Evolutionary conservation across 805 yeast genomes (phyloP).

Genomic region (Wickerhamomyces mucosus): DNA sequence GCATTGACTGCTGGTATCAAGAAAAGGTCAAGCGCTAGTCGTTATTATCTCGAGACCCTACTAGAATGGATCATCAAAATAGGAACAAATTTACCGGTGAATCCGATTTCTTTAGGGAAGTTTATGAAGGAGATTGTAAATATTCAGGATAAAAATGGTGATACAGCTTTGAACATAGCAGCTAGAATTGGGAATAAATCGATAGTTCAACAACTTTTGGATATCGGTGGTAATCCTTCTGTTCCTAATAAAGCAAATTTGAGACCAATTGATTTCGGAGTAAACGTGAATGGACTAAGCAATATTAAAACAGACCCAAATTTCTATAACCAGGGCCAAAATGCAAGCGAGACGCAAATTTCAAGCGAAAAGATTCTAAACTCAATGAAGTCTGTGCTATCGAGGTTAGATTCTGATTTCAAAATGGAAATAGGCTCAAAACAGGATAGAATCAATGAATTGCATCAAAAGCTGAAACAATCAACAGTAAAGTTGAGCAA

Average conservation of each 20-base stretch:
- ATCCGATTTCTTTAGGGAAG: constrained; percentile 40
- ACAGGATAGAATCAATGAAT: constrained; percentile 38
- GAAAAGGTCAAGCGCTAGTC: constrained; percentile 62
- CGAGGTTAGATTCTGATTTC: constrained; percentile 48
- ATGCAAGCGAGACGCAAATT: not conserved
- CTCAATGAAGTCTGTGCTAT: constrained; percentile 41
- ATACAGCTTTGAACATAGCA: constrained; percentile 88
- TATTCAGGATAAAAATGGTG: constrained; percentile 88
- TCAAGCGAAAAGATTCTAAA: constrained; percentile 33
- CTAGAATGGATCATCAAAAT: constrained; percentile 69
- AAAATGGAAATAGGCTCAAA: constrained; percentile 45
- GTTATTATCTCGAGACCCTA: constrained; percentile 62
- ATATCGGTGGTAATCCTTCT: constrained; percentile 78
- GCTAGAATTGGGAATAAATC: constrained; percentile 80
- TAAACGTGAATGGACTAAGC: constrained; percentile 26
- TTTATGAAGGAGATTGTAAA: constrained; percentile 69
- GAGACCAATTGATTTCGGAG: constrained; percentile 80
- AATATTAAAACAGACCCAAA: not conserved
- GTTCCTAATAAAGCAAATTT: constrained; percentile 80
- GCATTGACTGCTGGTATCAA: constrained; percentile 70
- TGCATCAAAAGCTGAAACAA: constrained; percentile 48
- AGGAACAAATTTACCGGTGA: constrained; percentile 32
- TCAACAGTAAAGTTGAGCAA: constrained; percentile 44
- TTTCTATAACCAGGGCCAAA: not conserved
- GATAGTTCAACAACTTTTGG: constrained; percentile 70